Evolutionary conservation across 2,329 filamentous ascomycete species (phyloP).

Genomic region (Alternaria tenuissima): DNA sequence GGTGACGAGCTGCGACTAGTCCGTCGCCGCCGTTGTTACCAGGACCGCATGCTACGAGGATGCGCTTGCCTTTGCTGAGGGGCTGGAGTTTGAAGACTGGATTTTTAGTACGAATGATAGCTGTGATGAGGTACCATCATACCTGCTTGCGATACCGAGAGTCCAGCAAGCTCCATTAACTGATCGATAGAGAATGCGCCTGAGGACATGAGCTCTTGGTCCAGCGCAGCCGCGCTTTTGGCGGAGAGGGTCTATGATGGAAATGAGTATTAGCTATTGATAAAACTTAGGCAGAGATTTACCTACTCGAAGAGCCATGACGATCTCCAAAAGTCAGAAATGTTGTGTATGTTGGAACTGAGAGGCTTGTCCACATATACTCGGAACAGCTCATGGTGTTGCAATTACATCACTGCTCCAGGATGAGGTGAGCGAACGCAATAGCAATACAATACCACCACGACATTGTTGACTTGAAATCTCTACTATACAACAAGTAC

Average conservation of each 20-base stretch:
- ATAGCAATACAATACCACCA: background rate
- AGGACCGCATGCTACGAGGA: slow-evolving; percentile 92
- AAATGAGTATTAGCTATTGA: background rate
- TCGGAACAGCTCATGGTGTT: slow-evolving; percentile 10
- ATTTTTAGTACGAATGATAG: too few relatives aligned
- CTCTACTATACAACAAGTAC: background rate
- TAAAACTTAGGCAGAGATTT: accelerated
- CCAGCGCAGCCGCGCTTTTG: slow-evolving; percentile 86
- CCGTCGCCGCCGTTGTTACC: slow-evolving; percentile 85
- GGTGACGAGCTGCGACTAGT: slow-evolving; percentile 89
- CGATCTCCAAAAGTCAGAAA: accelerated
- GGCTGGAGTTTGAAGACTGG: slow-evolving; percentile 81
- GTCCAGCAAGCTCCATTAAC: slow-evolving; percentile 93
- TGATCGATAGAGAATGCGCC: slow-evolving; percentile 93
- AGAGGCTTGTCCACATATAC: background rate
- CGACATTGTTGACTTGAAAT: too few relatives aligned
- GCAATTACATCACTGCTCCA: slow-evolving; percentile 45
- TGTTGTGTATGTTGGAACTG: accelerated
- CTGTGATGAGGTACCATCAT: background rate
- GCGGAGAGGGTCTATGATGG: slow-evolving; percentile 78
- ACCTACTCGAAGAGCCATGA: slow-evolving; percentile 30
- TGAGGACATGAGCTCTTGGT: slow-evolving; percentile 91
- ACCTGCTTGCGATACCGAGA: slow-evolving; percentile 93
- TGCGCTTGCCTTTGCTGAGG: slow-evolving; percentile 70
- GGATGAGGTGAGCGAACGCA: slow-evolving; percentile 1